These are phyloP conservation scores for Cryphonectria nitschkei DNA, from an alignment of 2,329 filamentous ascomycete genomes.

Conservation along the genomic window DNA sequence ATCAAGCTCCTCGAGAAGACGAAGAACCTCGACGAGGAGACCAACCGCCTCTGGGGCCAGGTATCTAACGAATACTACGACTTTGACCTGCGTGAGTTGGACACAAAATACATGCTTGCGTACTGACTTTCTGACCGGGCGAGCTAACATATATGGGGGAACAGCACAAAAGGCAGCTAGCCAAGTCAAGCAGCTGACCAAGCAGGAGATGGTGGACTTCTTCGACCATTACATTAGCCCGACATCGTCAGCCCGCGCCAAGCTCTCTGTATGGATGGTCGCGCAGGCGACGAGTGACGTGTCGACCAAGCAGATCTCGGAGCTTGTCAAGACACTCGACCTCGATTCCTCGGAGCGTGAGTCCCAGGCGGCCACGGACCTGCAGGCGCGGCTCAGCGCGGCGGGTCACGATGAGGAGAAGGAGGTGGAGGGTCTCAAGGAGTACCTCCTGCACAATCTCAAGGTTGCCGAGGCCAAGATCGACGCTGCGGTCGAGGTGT, in stretches of 20 bases:
- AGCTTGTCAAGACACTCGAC: slow-evolving; percentile 43
- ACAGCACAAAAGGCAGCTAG: slow-evolving; percentile 51
- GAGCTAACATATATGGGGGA: slow-evolving; percentile 4
- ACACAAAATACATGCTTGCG: neutral
- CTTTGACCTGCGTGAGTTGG: slow-evolving; percentile 76
- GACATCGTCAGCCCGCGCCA: slow-evolving; percentile 72
- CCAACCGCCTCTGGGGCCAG: slow-evolving; percentile 79
- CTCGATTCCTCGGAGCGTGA: slow-evolving; percentile 40
- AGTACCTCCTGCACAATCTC: slow-evolving; percentile 52
- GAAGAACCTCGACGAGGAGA: slow-evolving; percentile 90
- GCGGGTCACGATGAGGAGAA: slow-evolving; percentile 49
- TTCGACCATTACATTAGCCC: slow-evolving; percentile 78
- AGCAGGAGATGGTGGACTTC: slow-evolving; percentile 79
- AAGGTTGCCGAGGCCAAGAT: slow-evolving; percentile 55
- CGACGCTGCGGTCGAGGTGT: slow-evolving; percentile 44
- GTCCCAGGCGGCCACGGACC: slow-evolving; percentile 37
- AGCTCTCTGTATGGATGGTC: slow-evolving; percentile 80
- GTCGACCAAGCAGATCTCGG: slow-evolving; percentile 46
- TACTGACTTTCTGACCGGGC: neutral
- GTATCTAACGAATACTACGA: slow-evolving; percentile 87
- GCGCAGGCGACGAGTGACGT: slow-evolving; percentile 66
- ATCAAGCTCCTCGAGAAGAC: slow-evolving; percentile 87
- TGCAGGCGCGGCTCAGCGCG: slow-evolving; percentile 40
- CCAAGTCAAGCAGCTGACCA: slow-evolving; percentile 73
- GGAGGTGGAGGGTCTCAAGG: slow-evolving; percentile 54